Percentiles rank a stretch among this genome's conserved stretches.
Conservation (phyloP, 1,284 basidiomycete species). For the Ganoderma lingzhi region DNA sequence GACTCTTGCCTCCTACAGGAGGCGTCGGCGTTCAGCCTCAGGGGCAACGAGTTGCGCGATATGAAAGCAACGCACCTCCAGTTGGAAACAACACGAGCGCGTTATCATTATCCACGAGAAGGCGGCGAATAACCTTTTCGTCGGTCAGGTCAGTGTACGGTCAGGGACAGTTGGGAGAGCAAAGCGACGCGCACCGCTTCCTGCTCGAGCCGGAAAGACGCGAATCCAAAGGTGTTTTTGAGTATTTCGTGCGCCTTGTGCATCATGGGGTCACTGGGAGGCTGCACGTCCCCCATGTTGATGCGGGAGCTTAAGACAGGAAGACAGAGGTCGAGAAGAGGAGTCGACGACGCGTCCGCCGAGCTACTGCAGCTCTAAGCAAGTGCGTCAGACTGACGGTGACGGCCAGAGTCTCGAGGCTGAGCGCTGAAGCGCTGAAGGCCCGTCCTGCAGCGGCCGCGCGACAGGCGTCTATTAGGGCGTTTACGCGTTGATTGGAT, state of each 20-base stretch:
- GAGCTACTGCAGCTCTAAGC: neutral
- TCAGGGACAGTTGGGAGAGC: neutral
- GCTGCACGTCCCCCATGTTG: neutral
- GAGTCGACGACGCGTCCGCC: neutral
- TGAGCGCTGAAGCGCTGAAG: neutral
- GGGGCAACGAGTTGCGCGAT: neutral
- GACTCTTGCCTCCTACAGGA: slow-evolving; percentile 48
- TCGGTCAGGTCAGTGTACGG: slow-evolving; percentile 6
- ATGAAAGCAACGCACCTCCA: slow-evolving; percentile 40
- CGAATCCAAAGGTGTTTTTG: slow-evolving; percentile 45
- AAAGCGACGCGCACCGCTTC: slow-evolving; percentile 41
- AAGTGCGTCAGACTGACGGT: no score
- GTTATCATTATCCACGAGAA: slow-evolving; percentile 50
- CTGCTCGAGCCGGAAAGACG: slow-evolving; percentile 47
- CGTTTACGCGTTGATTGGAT: slow-evolving; percentile 31
- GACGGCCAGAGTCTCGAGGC: neutral
- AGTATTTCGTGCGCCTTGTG: slow-evolving; percentile 43
- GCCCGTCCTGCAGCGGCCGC: neutral
- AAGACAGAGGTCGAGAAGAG: neutral
- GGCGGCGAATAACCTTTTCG: slow-evolving; percentile 44
- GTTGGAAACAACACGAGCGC: slow-evolving; percentile 50
- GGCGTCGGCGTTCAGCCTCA: neutral
- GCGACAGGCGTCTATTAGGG: slow-evolving; percentile 3
- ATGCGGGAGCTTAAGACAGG: neutral
- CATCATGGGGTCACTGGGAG: slow-evolving; percentile 32